These are phyloP conservation scores for Rhodotorula sp. DNA, from an alignment of 1,284 basidiomycete genomes.

Conservation along the genomic window DNA sequence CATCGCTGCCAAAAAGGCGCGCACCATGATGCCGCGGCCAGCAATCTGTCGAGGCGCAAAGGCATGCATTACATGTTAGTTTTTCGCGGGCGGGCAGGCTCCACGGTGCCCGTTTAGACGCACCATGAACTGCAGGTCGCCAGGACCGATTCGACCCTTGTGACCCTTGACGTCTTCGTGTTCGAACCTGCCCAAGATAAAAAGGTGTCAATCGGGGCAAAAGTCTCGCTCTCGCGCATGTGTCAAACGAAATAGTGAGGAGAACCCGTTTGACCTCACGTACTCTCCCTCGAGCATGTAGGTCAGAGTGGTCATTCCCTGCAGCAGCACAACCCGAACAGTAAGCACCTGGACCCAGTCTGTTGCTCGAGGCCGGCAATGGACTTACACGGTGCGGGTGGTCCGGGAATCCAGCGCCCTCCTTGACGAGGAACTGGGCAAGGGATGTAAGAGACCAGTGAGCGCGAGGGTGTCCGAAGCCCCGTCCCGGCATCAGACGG, in stretches of 20 bases:
- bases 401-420: conserved; percentile 57
- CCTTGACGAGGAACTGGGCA: conserved; percentile 7
- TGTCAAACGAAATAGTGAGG: neutral
- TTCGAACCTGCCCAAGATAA: conserved; percentile 53
- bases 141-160: conserved; percentile 57
- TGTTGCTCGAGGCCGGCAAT: neutral
- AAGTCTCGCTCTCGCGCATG: neutral
- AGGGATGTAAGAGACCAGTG: neutral
- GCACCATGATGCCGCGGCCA: conserved; percentile 54
- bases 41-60: conserved; percentile 62
- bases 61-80: conserved; percentile 50
- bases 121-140: conserved; percentile 91
- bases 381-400: conserved; percentile 72
- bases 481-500: no score
- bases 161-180: conserved; percentile 95
- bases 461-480: neutral
- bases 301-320: conserved; percentile 78
- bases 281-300: conserved; percentile 79
- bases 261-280: neutral
- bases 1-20: no score
- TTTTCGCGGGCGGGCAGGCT: conserved; percentile 37
- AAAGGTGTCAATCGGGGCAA: neutral
- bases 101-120: neutral
- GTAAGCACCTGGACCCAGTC: neutral
- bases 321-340: conserved; percentile 44